phyloP scores from a whole-genome alignment of 2,329 filamentous ascomycete species.

The Albophoma yamanashiensis region DNA sequence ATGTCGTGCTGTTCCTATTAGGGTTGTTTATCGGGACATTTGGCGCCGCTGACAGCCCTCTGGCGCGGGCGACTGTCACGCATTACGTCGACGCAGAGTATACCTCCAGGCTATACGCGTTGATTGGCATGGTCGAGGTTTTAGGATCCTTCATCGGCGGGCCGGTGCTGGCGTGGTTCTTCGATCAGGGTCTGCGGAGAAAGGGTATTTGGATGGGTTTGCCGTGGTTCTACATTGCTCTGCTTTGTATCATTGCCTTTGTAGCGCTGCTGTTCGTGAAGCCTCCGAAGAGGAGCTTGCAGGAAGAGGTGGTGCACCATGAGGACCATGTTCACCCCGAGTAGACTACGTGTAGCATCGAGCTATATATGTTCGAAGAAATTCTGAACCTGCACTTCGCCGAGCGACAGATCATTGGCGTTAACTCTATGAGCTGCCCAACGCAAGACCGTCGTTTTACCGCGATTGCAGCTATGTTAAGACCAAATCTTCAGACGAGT shows the following conservation, averaged over 20 bases:
- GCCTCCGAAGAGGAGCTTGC: slow-evolving; percentile 13
- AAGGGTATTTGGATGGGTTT: slow-evolving; percentile 25
- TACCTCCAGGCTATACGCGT: slow-evolving; percentile 29
- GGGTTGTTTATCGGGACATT: slow-evolving; percentile 26
- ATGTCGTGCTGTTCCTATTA: slow-evolving; percentile 21
- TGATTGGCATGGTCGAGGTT: slow-evolving; percentile 28
- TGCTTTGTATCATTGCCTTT: slow-evolving; percentile 17
- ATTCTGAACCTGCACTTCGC: background rate
- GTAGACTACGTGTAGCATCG: slow-evolving; percentile 3
- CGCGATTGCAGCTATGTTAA: no score
- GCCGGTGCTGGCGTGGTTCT: slow-evolving; percentile 27
- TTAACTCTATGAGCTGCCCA: background rate
- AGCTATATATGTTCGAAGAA: background rate
- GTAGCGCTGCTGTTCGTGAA: slow-evolving; percentile 19
- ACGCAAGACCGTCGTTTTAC: no score
- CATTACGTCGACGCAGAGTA: slow-evolving; percentile 25
- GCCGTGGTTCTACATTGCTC: slow-evolving; percentile 27
- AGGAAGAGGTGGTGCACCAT: slow-evolving; percentile 4
- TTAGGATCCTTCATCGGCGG: slow-evolving; percentile 27
- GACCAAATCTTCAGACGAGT: no score
- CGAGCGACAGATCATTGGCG: background rate
- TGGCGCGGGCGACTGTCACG: slow-evolving; percentile 28
- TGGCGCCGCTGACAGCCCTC: slow-evolving; percentile 25
- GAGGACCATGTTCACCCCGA: slow-evolving; percentile 11
- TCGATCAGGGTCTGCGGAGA: slow-evolving; percentile 22